A percentile compares a stretch with the other conserved stretches of the same genome.
These are phyloP conservation scores for Pseudohalonectria lignicola DNA, from an alignment of 2,329 filamentous ascomycete species.

Conservation along the genomic window DNA sequence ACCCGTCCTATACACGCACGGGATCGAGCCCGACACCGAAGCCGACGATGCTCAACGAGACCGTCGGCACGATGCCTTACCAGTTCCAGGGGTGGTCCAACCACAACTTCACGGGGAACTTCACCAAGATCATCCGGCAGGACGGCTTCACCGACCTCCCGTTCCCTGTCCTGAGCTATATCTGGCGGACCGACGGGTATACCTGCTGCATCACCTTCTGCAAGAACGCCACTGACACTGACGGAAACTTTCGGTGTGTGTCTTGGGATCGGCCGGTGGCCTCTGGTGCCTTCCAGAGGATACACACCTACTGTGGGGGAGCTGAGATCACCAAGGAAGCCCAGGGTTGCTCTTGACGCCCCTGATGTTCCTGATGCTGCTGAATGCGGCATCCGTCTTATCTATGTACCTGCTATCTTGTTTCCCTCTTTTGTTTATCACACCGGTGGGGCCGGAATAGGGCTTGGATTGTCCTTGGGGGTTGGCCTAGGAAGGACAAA, in stretches of 20 bases:
- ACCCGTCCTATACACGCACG: no score
- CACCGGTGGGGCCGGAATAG: no score
- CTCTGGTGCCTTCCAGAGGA: conserved; percentile 9
- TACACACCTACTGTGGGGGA: conserved; percentile 15
- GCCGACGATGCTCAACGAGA: conserved; percentile 8
- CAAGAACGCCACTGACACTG: conserved; percentile 9
- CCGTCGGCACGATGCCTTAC: conserved; percentile 7
- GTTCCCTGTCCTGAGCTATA: conserved; percentile 11
- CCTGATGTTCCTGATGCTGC: not conserved
- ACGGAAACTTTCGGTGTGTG: conserved; percentile 15
- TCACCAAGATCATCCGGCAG: conserved; percentile 11
- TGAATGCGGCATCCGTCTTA: no score
- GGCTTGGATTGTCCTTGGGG: no score
- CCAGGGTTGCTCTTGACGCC: not conserved
- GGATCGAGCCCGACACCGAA: not conserved
- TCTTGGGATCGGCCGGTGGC: conserved; percentile 8
- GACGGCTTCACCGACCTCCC: conserved; percentile 14
- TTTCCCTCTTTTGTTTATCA: no score
- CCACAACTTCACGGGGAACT: conserved; percentile 11
- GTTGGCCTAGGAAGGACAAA: no score
- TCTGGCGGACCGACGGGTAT: conserved; percentile 13
- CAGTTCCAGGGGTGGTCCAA: conserved; percentile 20
- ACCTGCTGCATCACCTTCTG: conserved; percentile 17
- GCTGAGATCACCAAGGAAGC: conserved; percentile 1
- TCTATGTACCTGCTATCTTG: no score